phyloP scores from a whole-genome alignment of 192 early-diverging fungal species.

The Lobosporangium transversale region DNA sequence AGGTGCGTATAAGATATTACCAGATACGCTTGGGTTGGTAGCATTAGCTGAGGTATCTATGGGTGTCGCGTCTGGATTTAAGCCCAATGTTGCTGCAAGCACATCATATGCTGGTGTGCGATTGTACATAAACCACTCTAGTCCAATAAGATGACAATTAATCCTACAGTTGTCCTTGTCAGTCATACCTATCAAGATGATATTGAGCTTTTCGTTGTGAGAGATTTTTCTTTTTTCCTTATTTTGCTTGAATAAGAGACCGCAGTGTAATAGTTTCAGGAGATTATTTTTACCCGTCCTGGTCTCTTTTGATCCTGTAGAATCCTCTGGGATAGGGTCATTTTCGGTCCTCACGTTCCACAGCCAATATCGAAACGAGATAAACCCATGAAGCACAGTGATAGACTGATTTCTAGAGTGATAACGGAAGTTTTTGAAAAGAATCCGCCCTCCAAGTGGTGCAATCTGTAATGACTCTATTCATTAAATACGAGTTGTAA shows the following conservation, averaged over 20 bases:
- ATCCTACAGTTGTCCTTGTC: constrained; percentile 66
- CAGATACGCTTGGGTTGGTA: constrained; percentile 25
- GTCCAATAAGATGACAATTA: constrained; percentile 72
- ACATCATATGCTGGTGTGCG: constrained; percentile 74
- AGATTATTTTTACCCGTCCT: constrained; percentile 2
- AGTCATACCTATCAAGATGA: constrained; percentile 13
- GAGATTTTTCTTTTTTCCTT: background rate
- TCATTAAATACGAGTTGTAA: constrained; percentile 7
- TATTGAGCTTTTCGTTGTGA: background rate
- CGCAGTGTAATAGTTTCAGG: background rate
- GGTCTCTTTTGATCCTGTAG: constrained; percentile 24
- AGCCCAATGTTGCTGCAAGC: constrained; percentile 56
- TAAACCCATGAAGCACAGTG: constrained; percentile 73
- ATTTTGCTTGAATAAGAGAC: background rate
- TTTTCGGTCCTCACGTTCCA: constrained; percentile 62
- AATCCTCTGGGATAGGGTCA: constrained; percentile 48
- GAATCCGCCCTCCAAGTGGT: constrained; percentile 74
- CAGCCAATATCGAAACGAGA: constrained; percentile 81
- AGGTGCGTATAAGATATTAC: too few relatives aligned
- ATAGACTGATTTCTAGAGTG: constrained; percentile 76
- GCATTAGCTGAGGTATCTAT: constrained; percentile 4
- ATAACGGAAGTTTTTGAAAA: constrained; percentile 82
- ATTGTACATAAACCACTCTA: constrained; percentile 88
- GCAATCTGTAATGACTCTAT: constrained; percentile 77
- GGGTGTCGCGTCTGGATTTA: constrained; percentile 37